Conservation (phyloP, 1,139 yeast species). For the Suhomyces wounanorum region DNA sequence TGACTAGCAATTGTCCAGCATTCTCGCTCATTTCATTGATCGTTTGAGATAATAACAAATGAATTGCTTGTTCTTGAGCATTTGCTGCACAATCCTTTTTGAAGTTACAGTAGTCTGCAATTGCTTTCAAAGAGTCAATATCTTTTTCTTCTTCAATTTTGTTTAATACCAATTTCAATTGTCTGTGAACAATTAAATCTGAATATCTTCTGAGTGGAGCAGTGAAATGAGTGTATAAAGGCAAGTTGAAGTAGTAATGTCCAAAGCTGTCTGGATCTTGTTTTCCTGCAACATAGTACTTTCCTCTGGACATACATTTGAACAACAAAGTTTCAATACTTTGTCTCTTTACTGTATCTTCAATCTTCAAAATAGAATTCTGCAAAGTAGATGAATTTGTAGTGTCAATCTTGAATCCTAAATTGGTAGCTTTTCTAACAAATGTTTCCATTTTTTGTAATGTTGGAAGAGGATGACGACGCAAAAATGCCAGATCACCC, state of each 20-base stretch:
- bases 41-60: constrained; percentile 78
- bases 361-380: constrained; percentile 64
- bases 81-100: constrained; percentile 91
- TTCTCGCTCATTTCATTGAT: constrained; percentile 75
- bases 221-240: constrained; percentile 90
- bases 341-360: constrained; percentile 64
- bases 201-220: constrained; percentile 91
- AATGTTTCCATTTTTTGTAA: constrained; percentile 80
- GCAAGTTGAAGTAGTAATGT: constrained; percentile 80
- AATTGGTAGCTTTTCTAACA: constrained; percentile 63
- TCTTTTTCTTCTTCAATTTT: constrained; percentile 46
- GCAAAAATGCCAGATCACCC: constrained; percentile 79
- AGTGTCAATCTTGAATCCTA: constrained; percentile 73
- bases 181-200: constrained; percentile 90
- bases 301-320: constrained; percentile 85
- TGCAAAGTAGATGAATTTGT: constrained; percentile 73
- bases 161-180: constrained; percentile 67
- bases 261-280: constrained; percentile 76
- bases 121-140: constrained; percentile 70
- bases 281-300: constrained; percentile 85
- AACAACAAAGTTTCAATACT: constrained; percentile 78
- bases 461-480: constrained; percentile 87
- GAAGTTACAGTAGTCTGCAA: constrained; percentile 91
- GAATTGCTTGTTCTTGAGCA: constrained; percentile 95
- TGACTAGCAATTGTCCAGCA: constrained; percentile 79